A percentile compares a stretch with the other conserved stretches of the same genome.
These are phyloP conservation scores for Colletotrichum melonis DNA, from an alignment of 2,329 filamentous ascomycete species.

Conservation along the genomic window DNA sequence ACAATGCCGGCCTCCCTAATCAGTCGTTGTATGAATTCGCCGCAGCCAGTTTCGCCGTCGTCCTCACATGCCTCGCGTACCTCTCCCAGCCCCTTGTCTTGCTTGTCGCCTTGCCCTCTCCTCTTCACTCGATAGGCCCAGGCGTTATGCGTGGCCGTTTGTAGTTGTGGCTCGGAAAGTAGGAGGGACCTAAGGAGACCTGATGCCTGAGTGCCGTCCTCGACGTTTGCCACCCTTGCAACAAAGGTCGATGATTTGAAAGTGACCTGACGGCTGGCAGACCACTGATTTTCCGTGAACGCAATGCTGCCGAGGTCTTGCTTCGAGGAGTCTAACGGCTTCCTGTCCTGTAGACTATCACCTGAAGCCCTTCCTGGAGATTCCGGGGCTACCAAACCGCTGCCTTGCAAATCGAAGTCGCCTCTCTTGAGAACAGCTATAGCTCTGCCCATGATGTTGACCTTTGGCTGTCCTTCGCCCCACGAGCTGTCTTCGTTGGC, in stretches of 20 bases:
- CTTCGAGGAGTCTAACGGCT: conserved; percentile 27
- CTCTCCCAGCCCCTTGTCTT: background rate
- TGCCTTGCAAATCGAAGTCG: conserved; percentile 73
- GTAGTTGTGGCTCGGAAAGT: conserved; percentile 59
- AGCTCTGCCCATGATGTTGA: conserved; percentile 79
- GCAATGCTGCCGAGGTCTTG: conserved; percentile 31
- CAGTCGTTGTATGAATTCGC: conserved; percentile 65
- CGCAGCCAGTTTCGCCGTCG: conserved; percentile 71
- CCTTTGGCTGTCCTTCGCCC: conserved; percentile 79
- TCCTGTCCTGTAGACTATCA: conserved; percentile 23
- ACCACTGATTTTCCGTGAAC: conserved; percentile 53
- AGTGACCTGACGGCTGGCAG: conserved; percentile 61
- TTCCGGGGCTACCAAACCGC: conserved; percentile 37
- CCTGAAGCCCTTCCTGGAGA: conserved; percentile 35
- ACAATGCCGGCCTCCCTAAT: conserved; percentile 62
- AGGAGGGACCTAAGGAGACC: conserved; percentile 60
- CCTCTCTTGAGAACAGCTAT: conserved; percentile 81
- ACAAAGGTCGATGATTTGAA: conserved; percentile 68
- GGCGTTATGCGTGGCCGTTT: conserved; percentile 68
- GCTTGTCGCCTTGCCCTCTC: background rate
- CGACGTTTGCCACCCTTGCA: conserved; percentile 60
- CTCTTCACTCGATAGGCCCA: conserved; percentile 60
- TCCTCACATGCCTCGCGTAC: conserved; percentile 66
- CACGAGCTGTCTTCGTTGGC: conserved; percentile 77
- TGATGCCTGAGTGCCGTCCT: conserved; percentile 52